Base-by-base conservation (phyloP, 2,329 filamentous ascomycete species). In the Arthrocladium fulminans region DNA sequence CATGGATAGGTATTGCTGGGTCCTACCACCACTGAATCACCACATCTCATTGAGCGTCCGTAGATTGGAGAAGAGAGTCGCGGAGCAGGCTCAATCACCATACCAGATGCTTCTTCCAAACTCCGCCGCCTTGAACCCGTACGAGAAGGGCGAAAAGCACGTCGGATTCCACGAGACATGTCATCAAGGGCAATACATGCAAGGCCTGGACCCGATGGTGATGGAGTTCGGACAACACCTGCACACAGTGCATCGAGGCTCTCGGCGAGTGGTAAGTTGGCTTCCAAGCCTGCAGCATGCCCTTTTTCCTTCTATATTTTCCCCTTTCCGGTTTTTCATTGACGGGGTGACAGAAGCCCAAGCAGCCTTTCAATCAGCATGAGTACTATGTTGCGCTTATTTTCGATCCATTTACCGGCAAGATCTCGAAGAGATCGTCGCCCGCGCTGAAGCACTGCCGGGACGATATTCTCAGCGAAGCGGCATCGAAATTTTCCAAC, bases 301-400 rank as follows among this genome's bases (percentile, higher is more conserved):
- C n/a, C n/a, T n/a, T n/a, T n/a, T n/a, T n/a, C n/a, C n/a, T n/a
- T n/a, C n/a, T n/a, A n/a, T n/a, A n/a, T n/a, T n/a, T n/a, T n/a
- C n/a, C n/a, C n/a, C n/a, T n/a, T n/a, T n/a, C n/a, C n/a, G n/a
- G n/a, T n/a, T n/a, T n/a, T n/a, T n/a, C n/a, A n/a, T n/a, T n/a
- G n/a, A 25, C 9, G n/a, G 9, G 23, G 24, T n/a, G 27, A 23
- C 24, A 42, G 39, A 37, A 39, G 32, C 29, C 44, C 13, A 39
- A 25, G 15, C 34, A 12, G 20, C 32, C 44, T 20, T 19, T 47
- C 8, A 34, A 47, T 19, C 27, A 19, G 12, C 22, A 35, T 9
- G 20, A 39, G 19, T 20, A 38, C 29, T 47, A 38, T 25, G 46
- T 48, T 30, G 46, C 46, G n/a, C 25, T 48, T 19, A 17, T 30